Evolutionary conservation across 2,329 filamentous ascomycete genomes (phyloP).

Genomic region (Ascochyta viciae-villosae): DNA sequence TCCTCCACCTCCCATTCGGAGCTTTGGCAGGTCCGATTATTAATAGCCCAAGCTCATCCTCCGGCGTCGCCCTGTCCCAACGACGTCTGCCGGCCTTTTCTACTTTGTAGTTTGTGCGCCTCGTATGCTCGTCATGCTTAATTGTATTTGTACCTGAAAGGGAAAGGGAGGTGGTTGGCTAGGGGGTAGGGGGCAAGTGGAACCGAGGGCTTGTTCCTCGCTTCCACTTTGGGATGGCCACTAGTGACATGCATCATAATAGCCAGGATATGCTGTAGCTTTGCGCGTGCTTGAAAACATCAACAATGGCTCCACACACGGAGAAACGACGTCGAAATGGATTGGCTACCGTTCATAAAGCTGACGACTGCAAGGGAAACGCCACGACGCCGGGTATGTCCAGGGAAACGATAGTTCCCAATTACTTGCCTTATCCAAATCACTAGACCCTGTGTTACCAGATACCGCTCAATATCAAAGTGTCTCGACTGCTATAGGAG

Average conservation of each 20-base stretch:
- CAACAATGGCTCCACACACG: neutral
- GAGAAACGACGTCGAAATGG: neutral
- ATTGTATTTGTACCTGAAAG: neutral
- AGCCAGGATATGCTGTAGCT: neutral
- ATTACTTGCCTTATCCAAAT: constrained; percentile 2
- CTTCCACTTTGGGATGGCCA: constrained; percentile 7
- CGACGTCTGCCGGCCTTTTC: neutral
- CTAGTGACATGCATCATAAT: constrained; percentile 7
- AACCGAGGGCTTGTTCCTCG: constrained; percentile 16
- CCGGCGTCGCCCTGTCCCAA: constrained; percentile 7
- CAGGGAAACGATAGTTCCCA: constrained; percentile 9
- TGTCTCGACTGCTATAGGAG: neutral
- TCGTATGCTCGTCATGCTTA: neutral
- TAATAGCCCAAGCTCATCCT: constrained; percentile 3
- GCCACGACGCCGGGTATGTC: constrained; percentile 11
- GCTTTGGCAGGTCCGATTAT: constrained; percentile 7
- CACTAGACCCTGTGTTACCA: constrained; percentile 12
- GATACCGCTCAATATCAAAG: constrained; percentile 6
- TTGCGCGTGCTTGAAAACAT: constrained; percentile 4
- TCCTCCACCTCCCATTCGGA: constrained; percentile 6
- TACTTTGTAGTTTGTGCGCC: neutral
- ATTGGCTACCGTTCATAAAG: neutral
- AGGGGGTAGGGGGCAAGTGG: neutral
- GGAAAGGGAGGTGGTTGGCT: constrained; percentile 2
- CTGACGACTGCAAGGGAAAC: neutral